These are phyloP conservation scores for Cyathus striatus DNA, from an alignment of 768 basidiomycete species.

Conservation along the genomic window DNA sequence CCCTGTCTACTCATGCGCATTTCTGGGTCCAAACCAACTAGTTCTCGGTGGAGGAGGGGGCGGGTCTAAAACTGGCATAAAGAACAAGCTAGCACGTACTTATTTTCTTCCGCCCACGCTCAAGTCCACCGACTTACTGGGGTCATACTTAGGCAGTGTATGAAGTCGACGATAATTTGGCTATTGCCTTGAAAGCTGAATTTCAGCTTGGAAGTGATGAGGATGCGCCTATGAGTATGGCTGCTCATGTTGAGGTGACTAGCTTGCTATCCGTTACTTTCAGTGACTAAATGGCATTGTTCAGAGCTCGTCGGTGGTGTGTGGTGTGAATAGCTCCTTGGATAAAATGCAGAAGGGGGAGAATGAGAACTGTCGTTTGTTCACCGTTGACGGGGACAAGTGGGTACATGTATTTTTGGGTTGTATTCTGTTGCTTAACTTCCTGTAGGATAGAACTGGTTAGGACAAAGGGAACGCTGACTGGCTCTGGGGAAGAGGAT, in stretches of 20 bases:
- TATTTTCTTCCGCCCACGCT: background rate
- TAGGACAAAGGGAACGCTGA: constrained; percentile 57
- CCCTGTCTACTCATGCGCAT: constrained; percentile 86
- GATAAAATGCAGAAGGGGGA: constrained; percentile 56
- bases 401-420: constrained; percentile 18
- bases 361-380: constrained; percentile 86
- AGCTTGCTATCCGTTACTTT: constrained; percentile 3
- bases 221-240: constrained; percentile 97
- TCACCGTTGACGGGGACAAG: constrained; percentile 53
- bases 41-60: constrained; percentile 91
- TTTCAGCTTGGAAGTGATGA: constrained; percentile 74
- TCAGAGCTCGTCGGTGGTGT: no score
- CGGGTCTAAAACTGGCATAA: constrained; percentile 79
- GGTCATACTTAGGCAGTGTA: constrained; percentile 59
- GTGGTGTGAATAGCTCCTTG: constrained; percentile 81
- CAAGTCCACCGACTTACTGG: no score
- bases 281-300: no score
- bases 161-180: constrained; percentile 45
- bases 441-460: constrained; percentile 45
- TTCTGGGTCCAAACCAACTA: constrained; percentile 64
- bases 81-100: constrained; percentile 82
- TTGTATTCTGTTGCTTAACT: background rate
- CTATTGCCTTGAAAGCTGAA: constrained; percentile 57
- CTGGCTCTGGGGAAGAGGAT: constrained; percentile 47
- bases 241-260: constrained; percentile 55